Base-by-base conservation (phyloP, 352 stramenopile species). In the Thalassiosira hispida region DNA sequence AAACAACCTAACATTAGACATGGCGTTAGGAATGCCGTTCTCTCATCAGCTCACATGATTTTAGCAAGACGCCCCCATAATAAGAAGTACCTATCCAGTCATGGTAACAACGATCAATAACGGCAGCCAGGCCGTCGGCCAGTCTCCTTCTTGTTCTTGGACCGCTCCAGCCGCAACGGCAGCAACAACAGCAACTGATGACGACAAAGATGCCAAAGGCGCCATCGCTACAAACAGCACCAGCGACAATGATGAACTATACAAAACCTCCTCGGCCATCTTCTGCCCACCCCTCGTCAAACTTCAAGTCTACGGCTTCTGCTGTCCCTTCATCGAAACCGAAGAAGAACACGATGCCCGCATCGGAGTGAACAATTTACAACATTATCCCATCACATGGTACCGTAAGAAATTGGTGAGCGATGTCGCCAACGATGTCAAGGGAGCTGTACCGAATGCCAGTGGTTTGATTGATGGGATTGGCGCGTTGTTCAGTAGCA, bases 311-410 rank as follows among this genome's bases (percentile, higher is more conserved):
- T 63, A 64, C 22, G 74, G 74, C 6, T 38, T 82, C 11, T 82
- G 74, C 62, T 82, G 74, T 33, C 65, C 65, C 18, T 65, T 82
- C 23, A 23, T 82, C 25, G 66, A 73, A 51, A 46, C 65, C 14
- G 59, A 77, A 46, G 55, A 68, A 51, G 74, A 82, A 25, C 59
- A 46, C 14, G 49, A 73, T 14, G 74, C 74, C 6, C 57, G 74
- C 3, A 27, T 52, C 0, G 33, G 65, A 11, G 40, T 52, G 27
- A 44, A 60, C 1, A 38, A 63, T 33, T 29, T 82, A 40, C 40
- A 72, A 35, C 44, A 61, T 33, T 77, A 77, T 69, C 74, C 74
- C 27, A 82, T 82, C n/a, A 61, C 31, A 16, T 82, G 74, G 74
- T 82, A 82, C 47, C 44, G 74, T 31, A 64, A 77, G 44, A 77